Base-by-base conservation (phyloP, 2,329 filamentous ascomycete genomes). In the Dactylellina cionopaga region DNA sequence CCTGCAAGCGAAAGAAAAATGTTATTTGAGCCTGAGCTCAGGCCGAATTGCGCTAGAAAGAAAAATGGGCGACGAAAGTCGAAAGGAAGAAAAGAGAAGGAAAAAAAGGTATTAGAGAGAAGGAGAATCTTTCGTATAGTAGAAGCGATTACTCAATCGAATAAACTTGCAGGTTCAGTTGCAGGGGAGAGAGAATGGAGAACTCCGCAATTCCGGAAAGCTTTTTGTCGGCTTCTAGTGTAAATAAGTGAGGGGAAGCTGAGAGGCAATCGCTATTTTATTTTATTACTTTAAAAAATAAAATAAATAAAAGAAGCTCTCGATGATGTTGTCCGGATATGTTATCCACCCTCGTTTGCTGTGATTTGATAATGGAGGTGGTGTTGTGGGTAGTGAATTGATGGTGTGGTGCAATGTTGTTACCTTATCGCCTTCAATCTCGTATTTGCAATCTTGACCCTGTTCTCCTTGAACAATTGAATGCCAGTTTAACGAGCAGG, bases 181-280 rank as follows among this genome's bases (percentile, higher is more conserved):
- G 2, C 5, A 39, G 17, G 11, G 39, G 29, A 22, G 29, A 37
- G n/a, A 17, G 17, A 25, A 43, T 35, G n/a, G 24, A 24, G 25
- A 15, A 63, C 44, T 63, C 35, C 35, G 35, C 58, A 47, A 62
- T 62, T 62, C 46, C 65, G 55, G 55, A 56, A 60, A 58, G 17
- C 39, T 31, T 49, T 39, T 55, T 19, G 29, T 52, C 11, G 29
- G n/a, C n/a, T n/a, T 46, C 17, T 19, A 35, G 31, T 35, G 31
- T 35, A 35, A 7, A 7, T 46, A 51, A 58, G 62, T 39, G 62
- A 56, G 62, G 62, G 62, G 49, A 49, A 64, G 47, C 37, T 64
- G 59, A 66, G 39, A 41, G 46, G 17, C 29, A 65, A 56, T 66
- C 52, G 62, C 51, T 51, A 66, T 66, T 66, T 56, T 47, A 65